These are phyloP conservation scores for Capniomyces stellatus DNA, from an alignment of 371 early-diverging fungal genomes.

Conservation along the genomic window DNA sequence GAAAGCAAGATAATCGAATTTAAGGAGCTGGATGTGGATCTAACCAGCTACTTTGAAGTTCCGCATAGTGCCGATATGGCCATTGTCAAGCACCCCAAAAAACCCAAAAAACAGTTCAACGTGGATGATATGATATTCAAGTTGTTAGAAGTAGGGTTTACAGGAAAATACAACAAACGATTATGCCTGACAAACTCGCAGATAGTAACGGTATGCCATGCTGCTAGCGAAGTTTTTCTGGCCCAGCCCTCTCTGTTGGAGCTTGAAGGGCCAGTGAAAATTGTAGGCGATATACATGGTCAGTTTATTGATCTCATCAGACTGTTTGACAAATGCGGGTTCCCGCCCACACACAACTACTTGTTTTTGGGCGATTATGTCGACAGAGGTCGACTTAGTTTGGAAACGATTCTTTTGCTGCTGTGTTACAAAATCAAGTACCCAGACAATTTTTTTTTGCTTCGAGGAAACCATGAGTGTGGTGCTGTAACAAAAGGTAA, in stretches of 20 bases:
- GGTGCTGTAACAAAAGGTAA: constrained; percentile 79
- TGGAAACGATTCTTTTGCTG: constrained; percentile 89
- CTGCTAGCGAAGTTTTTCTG: constrained; percentile 81
- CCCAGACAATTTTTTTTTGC: constrained; percentile 90
- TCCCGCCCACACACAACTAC: constrained; percentile 77
- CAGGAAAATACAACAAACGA: constrained; percentile 43
- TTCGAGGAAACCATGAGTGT: constrained; percentile 98
- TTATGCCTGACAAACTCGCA: constrained; percentile 64
- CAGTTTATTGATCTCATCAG: constrained; percentile 81
- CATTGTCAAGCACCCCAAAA: constrained; percentile 21
- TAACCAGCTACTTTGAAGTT: constrained; percentile 20
- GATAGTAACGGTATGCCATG: constrained; percentile 74
- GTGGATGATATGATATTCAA: constrained; percentile 76
- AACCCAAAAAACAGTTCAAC: constrained; percentile 21
- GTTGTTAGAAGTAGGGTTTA: constrained; percentile 58
- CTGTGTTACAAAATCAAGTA: constrained; percentile 96
- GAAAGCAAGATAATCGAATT: neutral
- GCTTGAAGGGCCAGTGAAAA: constrained; percentile 85
- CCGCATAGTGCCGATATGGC: constrained; percentile 14
- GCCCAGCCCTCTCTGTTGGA: constrained; percentile 82
- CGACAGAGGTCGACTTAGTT: constrained; percentile 88
- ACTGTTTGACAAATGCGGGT: constrained; percentile 83
- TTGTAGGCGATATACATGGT: constrained; percentile 83
- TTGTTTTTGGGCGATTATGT: constrained; percentile 98
- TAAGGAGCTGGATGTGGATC: constrained; percentile 8